These are phyloP conservation scores for Pythium apleroticum DNA, from an alignment of 352 stramenopile genomes.

Conservation along the genomic window DNA sequence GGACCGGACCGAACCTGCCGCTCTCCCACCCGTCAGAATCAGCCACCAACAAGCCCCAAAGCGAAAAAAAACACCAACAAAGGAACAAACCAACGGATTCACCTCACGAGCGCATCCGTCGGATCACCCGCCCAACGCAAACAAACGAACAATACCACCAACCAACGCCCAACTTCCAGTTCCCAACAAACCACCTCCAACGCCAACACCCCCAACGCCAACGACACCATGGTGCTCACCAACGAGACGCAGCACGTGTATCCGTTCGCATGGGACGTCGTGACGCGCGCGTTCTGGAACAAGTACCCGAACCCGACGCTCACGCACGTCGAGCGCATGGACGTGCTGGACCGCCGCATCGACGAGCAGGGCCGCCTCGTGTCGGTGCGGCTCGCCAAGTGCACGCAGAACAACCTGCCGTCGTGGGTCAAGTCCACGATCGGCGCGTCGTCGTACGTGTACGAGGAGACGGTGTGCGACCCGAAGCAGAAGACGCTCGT, in stretches of 20 bases:
- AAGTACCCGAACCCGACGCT: slow-evolving; percentile 86
- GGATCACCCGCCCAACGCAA: background rate
- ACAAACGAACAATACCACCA: background rate
- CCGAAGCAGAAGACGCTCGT: slow-evolving; percentile 57
- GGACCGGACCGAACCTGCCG: background rate
- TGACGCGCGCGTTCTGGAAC: slow-evolving; percentile 88
- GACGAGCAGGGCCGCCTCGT: slow-evolving; percentile 66
- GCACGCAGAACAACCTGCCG: slow-evolving; percentile 73
- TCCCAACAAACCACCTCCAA: background rate
- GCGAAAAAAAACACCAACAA: background rate
- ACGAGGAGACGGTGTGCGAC: slow-evolving; percentile 80
- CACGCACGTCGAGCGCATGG: slow-evolving; percentile 77
- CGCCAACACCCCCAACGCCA: background rate
- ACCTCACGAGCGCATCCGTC: background rate
- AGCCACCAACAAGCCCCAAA: slow-evolving; percentile 1
- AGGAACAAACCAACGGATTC: background rate
- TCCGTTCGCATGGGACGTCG: slow-evolving; percentile 81
- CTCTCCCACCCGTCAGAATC: slow-evolving; percentile 6
- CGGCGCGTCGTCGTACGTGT: slow-evolving; percentile 75
- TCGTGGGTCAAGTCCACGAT: slow-evolving; percentile 68
- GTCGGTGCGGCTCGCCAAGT: slow-evolving; percentile 71
- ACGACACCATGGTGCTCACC: slow-evolving; percentile 63
- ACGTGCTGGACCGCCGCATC: slow-evolving; percentile 74
- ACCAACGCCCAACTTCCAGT: background rate
- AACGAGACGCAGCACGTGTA: slow-evolving; percentile 77